Base-by-base conservation (phyloP, 371 early-diverging fungal genomes). In the Mucor indicus region DNA sequence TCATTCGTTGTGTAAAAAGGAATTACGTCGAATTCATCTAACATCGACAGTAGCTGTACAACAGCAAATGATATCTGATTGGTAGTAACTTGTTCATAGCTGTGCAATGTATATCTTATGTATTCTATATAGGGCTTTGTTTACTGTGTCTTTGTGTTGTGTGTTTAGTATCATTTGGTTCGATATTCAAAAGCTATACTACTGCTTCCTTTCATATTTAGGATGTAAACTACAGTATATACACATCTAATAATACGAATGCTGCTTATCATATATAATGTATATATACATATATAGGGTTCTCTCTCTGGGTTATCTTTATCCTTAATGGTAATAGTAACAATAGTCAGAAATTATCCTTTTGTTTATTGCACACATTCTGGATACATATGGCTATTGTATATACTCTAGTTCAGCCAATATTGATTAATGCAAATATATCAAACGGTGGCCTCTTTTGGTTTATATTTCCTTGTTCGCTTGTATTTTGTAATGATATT, bases 401-500 rank as follows among this genome's bases (percentile, higher is more conserved):
- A 10, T 62, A 53, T 33, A 62, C 63, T 3, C 24, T 42, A 2
- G 15, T 47, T 11, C 72, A 72, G 12, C 48, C 60, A 6, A 30
- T 42, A 11, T 46, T 72, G n/a, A 49, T 65, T 29, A 35, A 46
- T 29, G 21, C 22, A 23, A 72, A 68, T 39, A 41, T 63, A 4
- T 2, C 35, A 2, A 36, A 51, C 15, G 72, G 72, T 13, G 72
- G 72, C 2, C 24, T 54, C 1, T 45, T 54, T 16, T 69, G 69
- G 66, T 65, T 64, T 45, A 4, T 64, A 21, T 55, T 64, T 24
- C 69, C 69, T 15, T 49, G 51, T n/a, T 33, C 30, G 7, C 19
- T 62, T 4, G 62, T 65, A 9, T 38, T 62, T 7, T 46, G 49
- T 3, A 69, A 69, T 42, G 69, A 69, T 20, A 60, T 44, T 1